Percentiles rank a stretch among this genome's conserved stretches.
Conservation (phyloP, 1,284 basidiomycete genomes). For the Neonothopanus nambi region DNA sequence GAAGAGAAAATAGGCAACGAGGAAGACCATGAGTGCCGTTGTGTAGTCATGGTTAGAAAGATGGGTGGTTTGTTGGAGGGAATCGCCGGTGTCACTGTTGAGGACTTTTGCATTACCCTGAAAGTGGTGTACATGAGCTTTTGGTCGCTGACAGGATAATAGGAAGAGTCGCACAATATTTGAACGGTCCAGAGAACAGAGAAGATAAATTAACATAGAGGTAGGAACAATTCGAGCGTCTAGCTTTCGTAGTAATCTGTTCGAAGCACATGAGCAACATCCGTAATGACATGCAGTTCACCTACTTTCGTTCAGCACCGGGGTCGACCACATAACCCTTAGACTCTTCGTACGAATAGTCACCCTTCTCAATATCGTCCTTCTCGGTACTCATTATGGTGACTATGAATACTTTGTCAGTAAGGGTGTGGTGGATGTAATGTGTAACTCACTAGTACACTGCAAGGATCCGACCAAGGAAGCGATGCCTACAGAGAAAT, state of each 20-base stretch:
- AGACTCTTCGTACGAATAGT: slow-evolving; percentile 1
- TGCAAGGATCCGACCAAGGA: too few relatives aligned
- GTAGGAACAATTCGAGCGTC: slow-evolving; percentile 29
- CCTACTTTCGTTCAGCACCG: slow-evolving; percentile 8
- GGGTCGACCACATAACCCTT: slow-evolving; percentile 2
- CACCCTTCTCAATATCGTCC: slow-evolving; percentile 1
- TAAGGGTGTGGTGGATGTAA: not conserved
- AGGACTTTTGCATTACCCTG: slow-evolving; percentile 39
- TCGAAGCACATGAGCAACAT: not conserved
- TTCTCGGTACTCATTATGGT: too few relatives aligned
- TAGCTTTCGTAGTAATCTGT: slow-evolving; percentile 21
- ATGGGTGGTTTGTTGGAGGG: slow-evolving; percentile 31
- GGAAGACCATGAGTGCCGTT: slow-evolving; percentile 40
- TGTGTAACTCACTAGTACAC: too few relatives aligned
- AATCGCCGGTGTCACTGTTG: slow-evolving; percentile 32
- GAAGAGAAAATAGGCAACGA: slow-evolving; percentile 37
- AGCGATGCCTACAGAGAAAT: not conserved
- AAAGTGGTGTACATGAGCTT: not conserved
- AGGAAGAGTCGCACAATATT: slow-evolving; percentile 31
- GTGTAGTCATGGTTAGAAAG: slow-evolving; percentile 34
- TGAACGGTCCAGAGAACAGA: slow-evolving; percentile 38
- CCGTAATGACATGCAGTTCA: not conserved
- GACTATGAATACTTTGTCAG: not conserved
- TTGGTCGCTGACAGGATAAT: not conserved
- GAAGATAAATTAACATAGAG: slow-evolving; percentile 35